Conservation (phyloP, 352 stramenopile genomes). For the Globisporangium canariense region DNA sequence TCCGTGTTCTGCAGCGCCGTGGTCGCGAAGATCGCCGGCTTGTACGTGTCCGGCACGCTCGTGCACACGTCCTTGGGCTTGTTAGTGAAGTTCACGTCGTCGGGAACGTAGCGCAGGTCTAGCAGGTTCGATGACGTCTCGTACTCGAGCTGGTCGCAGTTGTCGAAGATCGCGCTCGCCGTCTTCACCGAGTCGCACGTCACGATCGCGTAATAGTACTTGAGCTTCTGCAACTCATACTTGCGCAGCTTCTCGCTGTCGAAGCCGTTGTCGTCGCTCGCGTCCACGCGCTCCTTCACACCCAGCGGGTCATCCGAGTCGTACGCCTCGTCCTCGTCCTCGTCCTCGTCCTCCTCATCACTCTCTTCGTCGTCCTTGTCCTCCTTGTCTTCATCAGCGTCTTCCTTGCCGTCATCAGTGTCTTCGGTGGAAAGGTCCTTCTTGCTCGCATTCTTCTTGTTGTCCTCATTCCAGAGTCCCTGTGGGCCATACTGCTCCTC, state of each 20-base stretch:
- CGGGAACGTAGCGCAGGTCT: slow-evolving; percentile 94
- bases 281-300: slow-evolving; percentile 57
- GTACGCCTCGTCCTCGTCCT: slow-evolving; percentile 44
- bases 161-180: slow-evolving; percentile 92
- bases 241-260: slow-evolving; percentile 94
- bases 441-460: slow-evolving; percentile 29
- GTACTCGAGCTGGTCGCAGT: slow-evolving; percentile 97
- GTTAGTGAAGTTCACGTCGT: slow-evolving; percentile 87
- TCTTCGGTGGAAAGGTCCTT: slow-evolving; percentile 17
- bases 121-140: slow-evolving; percentile 94
- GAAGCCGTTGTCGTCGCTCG: slow-evolving; percentile 75
- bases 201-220: slow-evolving; percentile 98
- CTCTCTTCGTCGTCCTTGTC: slow-evolving; percentile 22
- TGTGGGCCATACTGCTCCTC: slow-evolving; percentile 72
- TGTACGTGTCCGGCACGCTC: slow-evolving; percentile 91
- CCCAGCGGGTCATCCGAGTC: slow-evolving; percentile 72
- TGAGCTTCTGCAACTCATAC: slow-evolving; percentile 97
- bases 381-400: slow-evolving; percentile 15
- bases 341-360: slow-evolving; percentile 29
- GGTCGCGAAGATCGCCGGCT: slow-evolving; percentile 93
- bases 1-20: slow-evolving; percentile 90
- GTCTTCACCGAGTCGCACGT: slow-evolving; percentile 91
- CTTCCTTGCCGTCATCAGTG: slow-evolving; percentile 23
- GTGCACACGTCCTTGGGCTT: slow-evolving; percentile 83
- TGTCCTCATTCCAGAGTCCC: slow-evolving; percentile 52